A percentile compares a stretch with the other conserved stretches of the same genome.
Conservation (phyloP, 2,329 filamentous ascomycete genomes). For the Truncatella angustata region DNA sequence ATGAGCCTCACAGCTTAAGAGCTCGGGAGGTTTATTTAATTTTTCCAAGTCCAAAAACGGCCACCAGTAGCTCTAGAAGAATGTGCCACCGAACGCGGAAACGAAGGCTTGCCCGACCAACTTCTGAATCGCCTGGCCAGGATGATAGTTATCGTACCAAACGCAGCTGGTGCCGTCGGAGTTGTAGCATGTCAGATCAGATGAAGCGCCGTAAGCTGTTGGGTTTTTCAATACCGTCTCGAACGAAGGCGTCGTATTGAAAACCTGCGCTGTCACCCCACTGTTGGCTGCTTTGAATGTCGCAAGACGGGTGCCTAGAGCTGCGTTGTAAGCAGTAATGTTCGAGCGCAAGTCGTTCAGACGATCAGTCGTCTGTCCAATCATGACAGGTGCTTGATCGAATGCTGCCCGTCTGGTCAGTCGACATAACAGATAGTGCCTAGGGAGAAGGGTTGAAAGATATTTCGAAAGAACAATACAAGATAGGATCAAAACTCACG, state of each 20-base stretch:
- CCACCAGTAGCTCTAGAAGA: not conserved
- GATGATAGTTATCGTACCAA: constrained; percentile 9
- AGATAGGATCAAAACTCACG: no score
- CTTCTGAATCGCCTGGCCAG: not conserved
- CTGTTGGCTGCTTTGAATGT: no score
- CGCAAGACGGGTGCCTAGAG: constrained; percentile 13
- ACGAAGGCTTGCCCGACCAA: not conserved
- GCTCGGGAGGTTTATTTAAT: no score
- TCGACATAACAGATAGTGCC: no score
- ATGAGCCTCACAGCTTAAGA: no score
- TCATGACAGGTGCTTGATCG: no score
- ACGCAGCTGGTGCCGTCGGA: constrained; percentile 16
- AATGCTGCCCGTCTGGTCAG: no score
- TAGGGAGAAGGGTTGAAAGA: no score
- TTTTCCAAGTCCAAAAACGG: no score
- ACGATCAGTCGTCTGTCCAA: no score
- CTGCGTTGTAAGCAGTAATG: constrained; percentile 16
- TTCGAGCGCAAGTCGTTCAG: constrained; percentile 15
- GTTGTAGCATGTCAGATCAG: constrained; percentile 15
- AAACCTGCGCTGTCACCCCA: constrained; percentile 13
- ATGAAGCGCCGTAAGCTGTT: constrained; percentile 16
- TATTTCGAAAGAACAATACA: no score
- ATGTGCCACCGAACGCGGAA: not conserved
- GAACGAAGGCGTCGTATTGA: constrained; percentile 17
- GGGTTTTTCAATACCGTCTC: constrained; percentile 13